Percentiles rank a stretch among this genome's conserved stretches.
phyloP scores from a whole-genome alignment of 495 filamentous ascomycete species.

The Polyplosphaeria fusca region DNA sequence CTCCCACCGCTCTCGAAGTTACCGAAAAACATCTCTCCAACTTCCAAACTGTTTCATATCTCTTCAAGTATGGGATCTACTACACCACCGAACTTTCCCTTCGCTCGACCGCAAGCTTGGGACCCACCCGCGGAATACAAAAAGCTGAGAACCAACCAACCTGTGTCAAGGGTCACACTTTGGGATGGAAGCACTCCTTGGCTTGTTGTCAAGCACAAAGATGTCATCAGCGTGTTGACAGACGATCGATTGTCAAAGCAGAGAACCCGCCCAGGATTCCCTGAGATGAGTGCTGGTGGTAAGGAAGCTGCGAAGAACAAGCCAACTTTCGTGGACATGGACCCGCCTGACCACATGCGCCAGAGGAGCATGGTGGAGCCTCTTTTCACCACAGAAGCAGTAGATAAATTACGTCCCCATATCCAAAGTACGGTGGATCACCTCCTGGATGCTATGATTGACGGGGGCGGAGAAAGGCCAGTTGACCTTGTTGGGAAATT shows the following conservation, averaged over 20 bases:
- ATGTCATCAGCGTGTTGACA: conserved; percentile 45
- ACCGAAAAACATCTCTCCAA: too few relatives aligned
- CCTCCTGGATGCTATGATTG: conserved; percentile 42
- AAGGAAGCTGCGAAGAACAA: conserved; percentile 45
- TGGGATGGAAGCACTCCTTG: conserved; percentile 47
- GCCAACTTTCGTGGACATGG: conserved; percentile 53
- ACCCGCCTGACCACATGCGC: conserved; percentile 46
- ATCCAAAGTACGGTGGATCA: conserved; percentile 47
- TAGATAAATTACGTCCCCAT: conserved; percentile 42
- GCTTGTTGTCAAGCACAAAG: conserved; percentile 48
- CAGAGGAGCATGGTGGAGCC: conserved; percentile 47
- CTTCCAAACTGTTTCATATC: too few relatives aligned
- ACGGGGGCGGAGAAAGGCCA: conserved; percentile 36
- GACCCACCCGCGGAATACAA: conserved; percentile 47
- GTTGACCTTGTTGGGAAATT: conserved; percentile 47
- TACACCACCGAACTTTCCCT: conserved; percentile 44
- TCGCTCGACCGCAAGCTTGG: conserved; percentile 41
- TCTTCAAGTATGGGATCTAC: too few relatives aligned
- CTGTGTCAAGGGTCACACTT: conserved; percentile 46
- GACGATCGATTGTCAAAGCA: conserved; percentile 37
- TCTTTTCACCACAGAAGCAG: conserved; percentile 41
- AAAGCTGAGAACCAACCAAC: conserved; percentile 40
- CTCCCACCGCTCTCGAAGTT: too few relatives aligned
- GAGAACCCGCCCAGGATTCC: conserved; percentile 46
- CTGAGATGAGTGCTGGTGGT: conserved; percentile 44